Conservation (phyloP, 2,329 filamentous ascomycete genomes). For the Ophiosphaerella herpotricha region DNA sequence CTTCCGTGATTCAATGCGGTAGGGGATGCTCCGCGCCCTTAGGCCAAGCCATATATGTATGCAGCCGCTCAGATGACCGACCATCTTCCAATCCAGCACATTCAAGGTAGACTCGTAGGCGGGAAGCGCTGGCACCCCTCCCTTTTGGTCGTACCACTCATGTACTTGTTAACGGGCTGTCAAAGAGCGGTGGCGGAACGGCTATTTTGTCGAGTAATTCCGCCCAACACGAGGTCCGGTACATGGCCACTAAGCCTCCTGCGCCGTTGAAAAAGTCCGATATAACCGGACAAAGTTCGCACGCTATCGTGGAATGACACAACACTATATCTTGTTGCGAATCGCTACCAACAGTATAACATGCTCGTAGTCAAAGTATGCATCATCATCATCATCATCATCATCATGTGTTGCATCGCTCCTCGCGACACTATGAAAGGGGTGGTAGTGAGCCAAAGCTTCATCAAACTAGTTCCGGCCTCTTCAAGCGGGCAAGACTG, state of each 20-base stretch:
- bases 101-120: constrained; percentile 6
- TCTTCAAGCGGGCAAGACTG: not conserved
- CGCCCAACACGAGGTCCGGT: not conserved
- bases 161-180: constrained; percentile 5
- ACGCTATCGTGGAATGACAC: too few species aligned
- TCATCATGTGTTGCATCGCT: not conserved
- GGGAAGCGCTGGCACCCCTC: constrained; percentile 1
- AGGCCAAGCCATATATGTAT: constrained; percentile 14
- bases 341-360: too few species aligned
- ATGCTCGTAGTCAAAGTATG: not conserved
- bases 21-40: constrained; percentile 15
- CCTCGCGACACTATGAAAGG: not conserved
- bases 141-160: not conserved
- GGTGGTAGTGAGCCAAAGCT: not conserved
- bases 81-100: constrained; percentile 6
- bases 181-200: constrained; percentile 30
- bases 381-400: not conserved
- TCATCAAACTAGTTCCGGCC: not conserved
- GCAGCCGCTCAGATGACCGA: constrained; percentile 31
- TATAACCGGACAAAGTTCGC: too few species aligned
- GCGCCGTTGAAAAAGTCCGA: too few species aligned
- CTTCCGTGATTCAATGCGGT: constrained; percentile 21
- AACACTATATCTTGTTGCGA: too few species aligned
- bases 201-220: constrained; percentile 9
- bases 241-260: too few species aligned